Evolutionary conservation across 495 filamentous ascomycete genomes (phyloP).

Genomic region (Penicillium chermesinum): DNA sequence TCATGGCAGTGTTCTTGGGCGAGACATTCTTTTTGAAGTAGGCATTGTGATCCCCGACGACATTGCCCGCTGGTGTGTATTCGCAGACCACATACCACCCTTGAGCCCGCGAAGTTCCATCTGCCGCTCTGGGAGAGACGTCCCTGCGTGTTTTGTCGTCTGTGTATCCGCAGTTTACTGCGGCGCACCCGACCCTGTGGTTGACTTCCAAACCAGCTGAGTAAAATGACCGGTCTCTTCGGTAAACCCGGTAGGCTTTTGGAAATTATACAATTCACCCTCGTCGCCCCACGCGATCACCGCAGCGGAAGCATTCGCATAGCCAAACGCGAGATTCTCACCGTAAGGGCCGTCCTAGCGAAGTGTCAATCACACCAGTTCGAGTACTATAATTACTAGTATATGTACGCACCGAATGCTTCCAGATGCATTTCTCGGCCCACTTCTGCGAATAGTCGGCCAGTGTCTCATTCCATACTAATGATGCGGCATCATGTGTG

Average conservation of each 20-base stretch:
- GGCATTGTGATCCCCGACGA: conserved; percentile 55
- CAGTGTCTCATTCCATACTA: conserved; percentile 64
- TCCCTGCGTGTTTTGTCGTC: conserved; percentile 7
- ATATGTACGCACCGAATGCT: conserved; percentile 52
- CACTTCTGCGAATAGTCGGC: conserved; percentile 50
- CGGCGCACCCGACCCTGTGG: conserved; percentile 65
- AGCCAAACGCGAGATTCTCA: conserved; percentile 74
- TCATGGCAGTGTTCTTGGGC: conserved; percentile 18
- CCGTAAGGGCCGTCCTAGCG: conserved; percentile 60
- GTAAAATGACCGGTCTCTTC: conserved; percentile 79
- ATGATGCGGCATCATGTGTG: conserved; percentile 54
- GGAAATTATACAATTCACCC: conserved; percentile 53
- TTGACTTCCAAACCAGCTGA: conserved; percentile 75
- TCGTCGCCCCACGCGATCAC: conserved; percentile 69
- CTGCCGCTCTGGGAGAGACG: conserved; percentile 6
- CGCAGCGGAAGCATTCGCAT: conserved; percentile 50
- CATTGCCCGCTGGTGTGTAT: conserved; percentile 71
- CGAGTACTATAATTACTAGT: background rate
- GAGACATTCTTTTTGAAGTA: conserved; percentile 36
- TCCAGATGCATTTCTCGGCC: conserved; percentile 52
- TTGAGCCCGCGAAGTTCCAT: conserved; percentile 26
- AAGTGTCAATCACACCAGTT: background rate
- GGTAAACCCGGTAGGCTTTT: conserved; percentile 47
- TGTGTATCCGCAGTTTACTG: conserved; percentile 49
- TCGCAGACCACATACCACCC: conserved; percentile 80